These are phyloP conservation scores for Suillus variegatus DNA, from an alignment of 768 basidiomycete species.

Conservation along the genomic window DNA sequence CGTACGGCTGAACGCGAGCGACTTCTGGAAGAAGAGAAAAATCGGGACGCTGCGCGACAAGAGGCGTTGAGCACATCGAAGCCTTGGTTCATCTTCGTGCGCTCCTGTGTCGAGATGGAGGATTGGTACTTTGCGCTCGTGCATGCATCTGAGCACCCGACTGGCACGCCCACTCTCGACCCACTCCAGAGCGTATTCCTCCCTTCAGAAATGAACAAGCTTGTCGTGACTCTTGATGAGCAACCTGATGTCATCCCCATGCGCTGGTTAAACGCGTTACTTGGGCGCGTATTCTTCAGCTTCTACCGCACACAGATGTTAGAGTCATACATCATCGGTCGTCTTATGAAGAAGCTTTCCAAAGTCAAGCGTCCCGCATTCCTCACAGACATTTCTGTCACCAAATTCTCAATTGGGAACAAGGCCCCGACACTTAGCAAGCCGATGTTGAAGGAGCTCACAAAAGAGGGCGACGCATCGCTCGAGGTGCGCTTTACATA, in stretches of 20 bases:
- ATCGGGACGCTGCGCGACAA: constrained; percentile 42
- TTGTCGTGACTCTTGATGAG: constrained; percentile 85
- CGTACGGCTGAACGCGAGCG: constrained; percentile 42
- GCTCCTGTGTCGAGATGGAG: constrained; percentile 90
- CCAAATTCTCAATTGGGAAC: constrained; percentile 87
- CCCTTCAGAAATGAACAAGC: constrained; percentile 75
- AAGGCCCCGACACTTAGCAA: constrained; percentile 87
- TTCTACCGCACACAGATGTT: constrained; percentile 83
- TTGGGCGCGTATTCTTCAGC: constrained; percentile 92
- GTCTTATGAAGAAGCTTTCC: constrained; percentile 90
- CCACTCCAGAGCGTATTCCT: constrained; percentile 70
- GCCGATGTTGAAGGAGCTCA: constrained; percentile 97
- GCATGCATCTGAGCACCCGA: constrained; percentile 67
- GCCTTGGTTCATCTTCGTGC: constrained; percentile 94
- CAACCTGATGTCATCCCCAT: constrained; percentile 96
- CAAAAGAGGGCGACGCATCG: constrained; percentile 89
- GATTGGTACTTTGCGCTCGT: constrained; percentile 91
- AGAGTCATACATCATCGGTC: constrained; percentile 82
- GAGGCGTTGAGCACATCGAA: constrained; percentile 53
- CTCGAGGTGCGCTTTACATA: constrained; percentile 84
- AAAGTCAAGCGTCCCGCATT: constrained; percentile 90
- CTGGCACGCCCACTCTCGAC: constrained; percentile 59
- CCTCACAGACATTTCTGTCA: constrained; percentile 81
- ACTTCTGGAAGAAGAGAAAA: constrained; percentile 31
- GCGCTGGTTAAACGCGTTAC: constrained; percentile 94